Conservation (phyloP, 163 green algal genomes). For the Dunaliella salina region DNA sequence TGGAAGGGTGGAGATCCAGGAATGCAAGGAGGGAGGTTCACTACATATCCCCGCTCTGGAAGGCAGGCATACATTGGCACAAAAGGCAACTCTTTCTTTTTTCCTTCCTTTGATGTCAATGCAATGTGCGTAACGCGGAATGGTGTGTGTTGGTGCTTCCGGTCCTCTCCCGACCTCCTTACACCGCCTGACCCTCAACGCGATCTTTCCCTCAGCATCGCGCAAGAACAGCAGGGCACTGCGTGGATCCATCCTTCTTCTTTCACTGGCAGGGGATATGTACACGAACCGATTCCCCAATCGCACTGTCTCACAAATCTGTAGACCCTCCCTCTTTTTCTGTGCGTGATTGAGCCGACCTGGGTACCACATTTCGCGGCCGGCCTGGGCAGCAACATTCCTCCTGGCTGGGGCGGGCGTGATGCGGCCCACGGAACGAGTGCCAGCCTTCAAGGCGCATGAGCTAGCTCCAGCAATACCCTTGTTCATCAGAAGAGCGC, state of each 20-base stretch:
- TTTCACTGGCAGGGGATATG: not conserved
- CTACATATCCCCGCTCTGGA: too few relatives aligned
- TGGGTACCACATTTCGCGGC: slow-evolving; percentile 19
- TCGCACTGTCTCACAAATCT: not conserved
- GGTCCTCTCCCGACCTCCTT: too few relatives aligned
- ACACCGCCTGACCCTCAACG: too few relatives aligned
- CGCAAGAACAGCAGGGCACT: not conserved
- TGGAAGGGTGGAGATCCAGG: too few relatives aligned
- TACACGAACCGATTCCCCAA: not conserved
- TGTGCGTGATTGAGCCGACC: not conserved
- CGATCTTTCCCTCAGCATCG: too few relatives aligned
- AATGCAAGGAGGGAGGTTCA: too few relatives aligned
- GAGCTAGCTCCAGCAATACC: not conserved
- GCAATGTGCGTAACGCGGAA: too few relatives aligned
- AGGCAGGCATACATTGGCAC: too few relatives aligned
- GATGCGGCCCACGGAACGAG: not conserved
- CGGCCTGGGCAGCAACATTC: slow-evolving; percentile 1
- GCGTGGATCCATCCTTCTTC: not conserved
- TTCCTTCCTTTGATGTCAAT: too few relatives aligned
- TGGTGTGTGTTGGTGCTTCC: too few relatives aligned
- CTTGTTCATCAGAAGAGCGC: not conserved
- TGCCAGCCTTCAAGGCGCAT: not conserved
- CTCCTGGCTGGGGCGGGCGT: not conserved
- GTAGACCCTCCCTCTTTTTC: not conserved
- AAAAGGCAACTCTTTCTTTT: too few relatives aligned